Percentiles rank a stretch among this genome's conserved stretches.
These are phyloP conservation scores for Entomortierella chlamydospora DNA, from an alignment of 192 early-diverging fungal genomes.

Conservation along the genomic window DNA sequence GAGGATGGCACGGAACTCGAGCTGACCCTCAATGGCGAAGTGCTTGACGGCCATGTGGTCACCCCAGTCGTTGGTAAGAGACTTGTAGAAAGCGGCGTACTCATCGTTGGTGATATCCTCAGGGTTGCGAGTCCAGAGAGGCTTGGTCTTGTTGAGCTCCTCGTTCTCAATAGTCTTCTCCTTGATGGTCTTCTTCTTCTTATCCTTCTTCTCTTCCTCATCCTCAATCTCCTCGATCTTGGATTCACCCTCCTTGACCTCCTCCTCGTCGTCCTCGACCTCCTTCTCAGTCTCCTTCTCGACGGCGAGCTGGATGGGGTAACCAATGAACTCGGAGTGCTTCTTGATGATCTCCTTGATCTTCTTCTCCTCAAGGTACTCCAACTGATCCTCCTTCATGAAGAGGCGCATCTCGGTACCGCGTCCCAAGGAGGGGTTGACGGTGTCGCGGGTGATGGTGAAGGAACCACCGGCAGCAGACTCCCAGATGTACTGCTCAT, in stretches of 20 bases:
- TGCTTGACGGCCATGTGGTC: conserved; percentile 98
- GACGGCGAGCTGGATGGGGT: conserved; percentile 97
- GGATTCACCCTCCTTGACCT: conserved; percentile 75
- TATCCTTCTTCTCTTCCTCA: conserved; percentile 79
- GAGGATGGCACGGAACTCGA: conserved; percentile 99
- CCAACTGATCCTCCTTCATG: conserved; percentile 98
- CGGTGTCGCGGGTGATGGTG: conserved; percentile 94
- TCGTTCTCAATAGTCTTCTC: conserved; percentile 87
- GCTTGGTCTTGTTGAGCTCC: conserved; percentile 99
- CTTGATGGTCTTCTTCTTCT: conserved; percentile 87
- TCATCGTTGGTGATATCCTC: conserved; percentile 97
- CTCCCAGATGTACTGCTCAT: conserved; percentile 97
- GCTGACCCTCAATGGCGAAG: conserved; percentile 99
- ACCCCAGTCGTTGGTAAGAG: conserved; percentile 99
- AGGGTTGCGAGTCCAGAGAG: conserved; percentile 99
- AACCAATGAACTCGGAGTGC: conserved; percentile 99
- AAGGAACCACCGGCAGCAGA: conserved; percentile 91
- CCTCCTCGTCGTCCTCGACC: conserved; percentile 91
- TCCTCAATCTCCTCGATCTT: conserved; percentile 88
- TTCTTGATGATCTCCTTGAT: conserved; percentile 99
- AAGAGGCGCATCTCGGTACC: conserved; percentile 95
- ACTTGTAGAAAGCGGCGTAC: conserved; percentile 99
- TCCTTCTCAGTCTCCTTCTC: conserved; percentile 99
- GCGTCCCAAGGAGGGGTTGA: conserved; percentile 91
- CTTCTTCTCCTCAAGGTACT: conserved; percentile 98